Evolutionary conservation across 192 early-diverging fungal species (phyloP), one percentile per base, ranked within the genome.

Genomic region (Phlyctochytrium planicorne): DNA sequence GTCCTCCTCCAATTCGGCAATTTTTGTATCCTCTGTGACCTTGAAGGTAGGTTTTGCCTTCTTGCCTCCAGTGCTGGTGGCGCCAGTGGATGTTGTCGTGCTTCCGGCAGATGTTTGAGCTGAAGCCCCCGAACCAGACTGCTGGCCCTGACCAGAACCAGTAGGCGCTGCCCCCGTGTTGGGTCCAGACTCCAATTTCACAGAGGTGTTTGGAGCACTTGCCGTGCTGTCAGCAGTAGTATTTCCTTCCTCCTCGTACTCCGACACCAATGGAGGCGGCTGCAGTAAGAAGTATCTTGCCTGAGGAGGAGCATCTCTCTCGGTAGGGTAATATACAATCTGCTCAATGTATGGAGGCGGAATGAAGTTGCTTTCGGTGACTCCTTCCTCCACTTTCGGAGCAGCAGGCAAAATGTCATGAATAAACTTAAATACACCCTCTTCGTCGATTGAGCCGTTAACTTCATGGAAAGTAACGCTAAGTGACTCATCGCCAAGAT

Each of bases 291-390:
- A 81, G 66, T 59, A 57, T 62, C 69, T 69, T 29, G 52, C 24
- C 16, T 65, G 52, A 2, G 64, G 23, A 30, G 4, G 23, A 23
- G 30, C 6, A 2, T 84, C 79, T 2, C 79, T 57, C 47, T 84
- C 80, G 2, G 23, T 14, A 0, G 83, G 78, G 61, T 60, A 75
- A 25, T 30, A 32, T 0, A 78, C 50, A 20, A 84, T 80, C 52
- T 84, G 83, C 53, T 84, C 78, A 6, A 76, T 20, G 34, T 47
- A 71, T 14, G 77, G 73, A 17, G 29, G 36, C 3, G 81, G 81
- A 23, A 75, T 71, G 32, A 60, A n/a, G 33, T 82, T 73, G 0
- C 50, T 32, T 2, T 34, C 27, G 27, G 60, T 57, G 2, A 2
- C n/a, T 1, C 47, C 56, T 30, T 80, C 69, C n/a, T 74, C 81